Base-by-base conservation (phyloP, 2,329 filamentous ascomycete species). In the Clonostachys rhizophaga region DNA sequence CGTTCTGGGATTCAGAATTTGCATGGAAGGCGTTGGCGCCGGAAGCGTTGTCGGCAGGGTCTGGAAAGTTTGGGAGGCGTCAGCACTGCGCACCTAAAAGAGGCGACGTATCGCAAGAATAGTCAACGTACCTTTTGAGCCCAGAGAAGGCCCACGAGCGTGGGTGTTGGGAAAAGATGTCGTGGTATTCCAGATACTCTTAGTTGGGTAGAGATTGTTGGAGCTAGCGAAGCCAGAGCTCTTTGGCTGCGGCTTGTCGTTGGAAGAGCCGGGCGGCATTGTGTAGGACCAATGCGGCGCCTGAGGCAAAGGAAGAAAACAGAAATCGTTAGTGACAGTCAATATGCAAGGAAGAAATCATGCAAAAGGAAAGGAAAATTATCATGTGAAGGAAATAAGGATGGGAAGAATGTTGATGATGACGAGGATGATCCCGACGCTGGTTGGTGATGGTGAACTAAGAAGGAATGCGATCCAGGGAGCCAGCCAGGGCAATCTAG, bases 21-120 rank as follows among this genome's bases (percentile, higher is more conserved):
- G 81, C 75, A 50, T 87, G 75, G 37, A 91, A 71, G 49, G 85
- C 86, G 50, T 83, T 77, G 6, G 86, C 89, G 43, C 36, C 39
- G 24, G 24, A 30, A 30, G 24, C 24, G 40, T 43, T 35, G 10
- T 49, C 43, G 33, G 20, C 18, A 16, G 40, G 20, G 34, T 47
- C 45, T 47, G 39, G 16, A 12, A 34, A 34, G 11, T 14, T 30
- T 30, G 24, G 30, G 14, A 44, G 43, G 3, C 14, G 18, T 30
- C 14, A 24, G 35, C 24, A 11, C 18, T 24, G 9, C 24, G 20
- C 24, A n/a, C n/a, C 34, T 20, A 18, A 17, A 12, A 37, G 18
- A 45, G 34, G 24, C 13, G 34, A 37, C 34, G 17, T n/a, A 24
- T 30, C 24, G 24, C 24, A 16, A 18, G 18, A 14, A 40, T 12